Evolutionary conservation across 331 rosid genomes (phyloP).

Genomic region (Acacia concinna): DNA sequence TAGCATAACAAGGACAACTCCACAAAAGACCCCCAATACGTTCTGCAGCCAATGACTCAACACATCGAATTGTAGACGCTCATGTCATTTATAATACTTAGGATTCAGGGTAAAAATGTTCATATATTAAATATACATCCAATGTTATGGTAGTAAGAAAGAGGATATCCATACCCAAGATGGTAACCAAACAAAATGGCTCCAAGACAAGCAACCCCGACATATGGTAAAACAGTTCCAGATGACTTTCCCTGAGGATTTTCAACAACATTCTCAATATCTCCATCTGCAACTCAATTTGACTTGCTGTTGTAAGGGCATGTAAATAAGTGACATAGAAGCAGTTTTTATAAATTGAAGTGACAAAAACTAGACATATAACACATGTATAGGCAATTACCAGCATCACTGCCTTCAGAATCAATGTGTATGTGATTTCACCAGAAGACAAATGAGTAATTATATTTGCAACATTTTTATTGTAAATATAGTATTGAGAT

Average conservation of each 20-base stretch:
- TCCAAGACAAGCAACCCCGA: constrained; percentile 97
- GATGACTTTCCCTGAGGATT: constrained; percentile 68
- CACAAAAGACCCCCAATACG: neutral
- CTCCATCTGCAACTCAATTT: constrained; percentile 63
- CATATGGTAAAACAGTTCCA: constrained; percentile 91
- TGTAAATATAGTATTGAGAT: neutral
- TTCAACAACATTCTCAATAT: constrained; percentile 54
- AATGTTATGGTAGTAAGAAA: neutral
- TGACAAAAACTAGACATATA: constrained; percentile 1
- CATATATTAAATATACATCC: neutral
- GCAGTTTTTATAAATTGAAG: neutral
- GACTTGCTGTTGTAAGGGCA: constrained; percentile 28
- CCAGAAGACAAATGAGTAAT: neutral
- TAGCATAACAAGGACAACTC: constrained; percentile 3
- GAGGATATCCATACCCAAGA: constrained; percentile 66
- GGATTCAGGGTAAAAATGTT: constrained; percentile 21
- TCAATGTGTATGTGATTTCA: neutral
- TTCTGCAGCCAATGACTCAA: neutral
- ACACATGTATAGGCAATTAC: neutral
- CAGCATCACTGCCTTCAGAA: neutral
- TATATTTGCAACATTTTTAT: neutral
- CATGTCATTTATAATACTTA: constrained; percentile 1
- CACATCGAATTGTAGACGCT: neutral
- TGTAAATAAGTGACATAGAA: constrained; percentile 4
- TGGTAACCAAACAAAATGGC: constrained; percentile 97